A percentile compares a stretch with the other conserved stretches of the same genome.
phyloP scores from a whole-genome alignment of 2,329 filamentous ascomycete genomes.

The Ciborinia camelliae region DNA sequence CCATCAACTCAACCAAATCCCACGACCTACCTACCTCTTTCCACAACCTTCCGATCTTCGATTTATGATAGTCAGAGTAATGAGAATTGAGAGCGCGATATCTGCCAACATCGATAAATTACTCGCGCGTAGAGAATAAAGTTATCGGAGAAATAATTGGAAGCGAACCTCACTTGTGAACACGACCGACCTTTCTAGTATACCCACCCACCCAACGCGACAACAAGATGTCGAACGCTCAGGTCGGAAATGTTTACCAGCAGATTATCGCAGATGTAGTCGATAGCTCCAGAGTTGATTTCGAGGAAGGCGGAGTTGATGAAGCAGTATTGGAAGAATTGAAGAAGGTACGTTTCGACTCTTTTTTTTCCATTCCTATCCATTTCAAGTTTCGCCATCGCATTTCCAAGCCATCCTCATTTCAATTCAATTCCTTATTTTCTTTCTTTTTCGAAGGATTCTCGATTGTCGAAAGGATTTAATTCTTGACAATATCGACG shows the following conservation, averaged over 20 bases:
- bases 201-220: slow-evolving; percentile 16
- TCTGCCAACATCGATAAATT: background rate
- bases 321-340: slow-evolving; percentile 82
- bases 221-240: slow-evolving; percentile 36
- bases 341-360: slow-evolving; percentile 66
- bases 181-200: background rate
- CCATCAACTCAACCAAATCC: background rate
- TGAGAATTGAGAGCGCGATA: background rate
- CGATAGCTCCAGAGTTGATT: slow-evolving; percentile 87
- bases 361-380: slow-evolving; percentile 7
- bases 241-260: slow-evolving; percentile 70
- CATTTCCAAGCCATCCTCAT: slow-evolving; percentile 11
- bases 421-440: background rate
- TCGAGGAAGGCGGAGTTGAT: slow-evolving; percentile 93
- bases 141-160: background rate
- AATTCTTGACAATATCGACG: background rate
- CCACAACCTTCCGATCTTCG: background rate
- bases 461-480: background rate
- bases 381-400: background rate
- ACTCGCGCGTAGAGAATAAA: slow-evolving; percentile 7
- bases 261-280: slow-evolving; percentile 81
- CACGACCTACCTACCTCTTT: background rate
- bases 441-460: slow-evolving; percentile 7
- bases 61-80: background rate
- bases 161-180: background rate